phyloP scores from a whole-genome alignment of 1,139 yeast genomes.

The Blastobotrys persicus region DNA sequence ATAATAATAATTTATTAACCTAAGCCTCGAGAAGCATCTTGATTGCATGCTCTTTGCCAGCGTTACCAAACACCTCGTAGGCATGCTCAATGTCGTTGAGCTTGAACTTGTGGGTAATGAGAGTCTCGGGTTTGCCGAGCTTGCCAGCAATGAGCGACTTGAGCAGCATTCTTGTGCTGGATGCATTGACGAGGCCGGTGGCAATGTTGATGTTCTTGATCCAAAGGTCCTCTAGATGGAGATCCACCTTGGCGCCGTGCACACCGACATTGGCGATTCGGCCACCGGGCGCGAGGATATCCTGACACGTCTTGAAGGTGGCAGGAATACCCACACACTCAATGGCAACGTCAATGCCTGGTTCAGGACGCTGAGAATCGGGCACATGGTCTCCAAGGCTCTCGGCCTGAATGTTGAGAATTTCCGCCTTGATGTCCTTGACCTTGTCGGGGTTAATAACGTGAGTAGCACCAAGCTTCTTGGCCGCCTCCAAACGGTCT shows the following conservation, averaged over 20 bases:
- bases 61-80: slow-evolving; percentile 53
- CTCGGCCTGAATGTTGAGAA: slow-evolving; percentile 30
- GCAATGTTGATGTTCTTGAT: slow-evolving; percentile 45
- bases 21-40: slow-evolving; percentile 31
- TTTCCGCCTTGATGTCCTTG: slow-evolving; percentile 45
- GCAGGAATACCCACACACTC: slow-evolving; percentile 50
- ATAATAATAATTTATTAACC: no score
- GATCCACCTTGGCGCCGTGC: slow-evolving; percentile 45
- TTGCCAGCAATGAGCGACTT: slow-evolving; percentile 36
- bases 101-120: slow-evolving; percentile 63
- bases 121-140: slow-evolving; percentile 41
- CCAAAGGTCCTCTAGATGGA: slow-evolving; percentile 47
- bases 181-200: slow-evolving; percentile 47
- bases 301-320: slow-evolving; percentile 47
- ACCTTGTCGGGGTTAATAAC: slow-evolving; percentile 80
- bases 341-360: slow-evolving; percentile 51
- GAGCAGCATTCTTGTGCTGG: slow-evolving; percentile 40
- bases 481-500: slow-evolving; percentile 71
- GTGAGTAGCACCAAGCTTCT: slow-evolving; percentile 91
- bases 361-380: slow-evolving; percentile 26
- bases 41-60: slow-evolving; percentile 46
- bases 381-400: slow-evolving; percentile 21
- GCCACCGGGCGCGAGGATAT: slow-evolving; percentile 47
- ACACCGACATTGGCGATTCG: slow-evolving; percentile 49
- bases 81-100: slow-evolving; percentile 59